Evolutionary conservation across 148 eudicot genomes (phyloP).

Genomic region (Persicaria maculosa): DNA sequence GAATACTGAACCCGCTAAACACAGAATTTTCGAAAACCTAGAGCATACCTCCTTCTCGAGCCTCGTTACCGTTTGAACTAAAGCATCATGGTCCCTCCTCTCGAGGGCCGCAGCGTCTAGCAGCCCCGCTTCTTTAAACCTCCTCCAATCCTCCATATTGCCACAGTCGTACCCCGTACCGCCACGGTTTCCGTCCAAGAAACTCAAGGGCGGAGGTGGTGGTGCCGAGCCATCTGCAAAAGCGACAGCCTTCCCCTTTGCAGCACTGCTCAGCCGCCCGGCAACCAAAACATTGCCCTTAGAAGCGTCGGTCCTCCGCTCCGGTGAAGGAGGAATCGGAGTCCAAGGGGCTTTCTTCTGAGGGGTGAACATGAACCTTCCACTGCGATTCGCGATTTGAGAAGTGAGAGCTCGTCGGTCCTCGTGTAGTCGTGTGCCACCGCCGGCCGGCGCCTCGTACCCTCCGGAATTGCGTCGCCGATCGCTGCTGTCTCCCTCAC

Average conservation of each 20-base stretch:
- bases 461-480: no score
- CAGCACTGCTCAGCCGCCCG: constrained; percentile 13
- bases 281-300: not conserved
- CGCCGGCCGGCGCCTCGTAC: no score
- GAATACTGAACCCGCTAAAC: not conserved
- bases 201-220: constrained; percentile 49
- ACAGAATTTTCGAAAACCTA: no score
- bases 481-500: no score
- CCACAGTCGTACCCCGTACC: constrained; percentile 16
- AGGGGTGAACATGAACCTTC: constrained; percentile 48
- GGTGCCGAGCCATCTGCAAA: constrained; percentile 43
- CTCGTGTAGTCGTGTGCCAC: no score
- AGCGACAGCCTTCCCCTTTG: constrained; percentile 51
- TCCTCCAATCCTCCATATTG: constrained; percentile 61
- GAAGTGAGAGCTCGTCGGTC: no score
- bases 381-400: no score
- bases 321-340: constrained; percentile 16
- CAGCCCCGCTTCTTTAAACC: constrained; percentile 75
- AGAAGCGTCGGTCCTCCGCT: constrained; percentile 21
- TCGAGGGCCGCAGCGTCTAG: constrained; percentile 52
- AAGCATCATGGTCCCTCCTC: constrained; percentile 49
- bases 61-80: constrained; percentile 30
- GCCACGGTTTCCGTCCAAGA: constrained; percentile 24
- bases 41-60: constrained; percentile 58
- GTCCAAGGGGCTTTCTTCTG: constrained; percentile 37